Evolutionary conservation across 495 filamentous ascomycete species (phyloP), one percentile per base, ranked within the genome.

Genomic region (Trichoderma gamsii): DNA sequence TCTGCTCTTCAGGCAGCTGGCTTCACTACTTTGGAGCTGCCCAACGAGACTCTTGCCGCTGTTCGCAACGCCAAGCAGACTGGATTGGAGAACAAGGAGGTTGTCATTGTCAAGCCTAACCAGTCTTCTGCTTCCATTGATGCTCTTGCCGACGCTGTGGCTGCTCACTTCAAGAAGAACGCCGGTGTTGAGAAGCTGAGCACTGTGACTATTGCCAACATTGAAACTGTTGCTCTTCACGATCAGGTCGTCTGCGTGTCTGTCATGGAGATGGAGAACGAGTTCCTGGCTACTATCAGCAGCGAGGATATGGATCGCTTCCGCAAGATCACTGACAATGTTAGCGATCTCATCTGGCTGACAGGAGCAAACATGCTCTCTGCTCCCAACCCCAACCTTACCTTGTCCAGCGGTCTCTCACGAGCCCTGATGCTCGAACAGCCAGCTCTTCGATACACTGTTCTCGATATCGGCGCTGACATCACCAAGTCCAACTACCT

Each of bases 341-440:
- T 75, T 0, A 61, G 68, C 5, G 59, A 71, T 16, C 52, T 81
- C 2, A 25, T 79, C 11, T 81, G 79, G 79, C 13, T 80, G 4
- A 75, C 73, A 0, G 70, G 72, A 27, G 74, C 72, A 8, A 69
- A 72, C 43, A 68, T 67, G 15, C 41, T 80, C 1, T 66, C 63
- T 0, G 71, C 65, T 12, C 56, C 69, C 1, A 66, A 69, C 4
- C 76, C 79, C 0, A 73, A 78, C 29, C 70, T 79, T 9, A 70
- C 73, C 0, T 67, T 79, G 1, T 71, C 70, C 3, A 63, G 52
- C 4, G 79, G 79, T 5, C 70, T 81, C 8, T 73, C 75, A 1
- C 74, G 79, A 7, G 72, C 78, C 6, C 41, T 80, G 1, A 76
- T 75, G 69, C 68, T 79, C 1, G 79, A 80, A 18, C 78, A 80